phyloP scores from a whole-genome alignment of 2,329 filamentous ascomycete species.

The Aureobasidium sp. region DNA sequence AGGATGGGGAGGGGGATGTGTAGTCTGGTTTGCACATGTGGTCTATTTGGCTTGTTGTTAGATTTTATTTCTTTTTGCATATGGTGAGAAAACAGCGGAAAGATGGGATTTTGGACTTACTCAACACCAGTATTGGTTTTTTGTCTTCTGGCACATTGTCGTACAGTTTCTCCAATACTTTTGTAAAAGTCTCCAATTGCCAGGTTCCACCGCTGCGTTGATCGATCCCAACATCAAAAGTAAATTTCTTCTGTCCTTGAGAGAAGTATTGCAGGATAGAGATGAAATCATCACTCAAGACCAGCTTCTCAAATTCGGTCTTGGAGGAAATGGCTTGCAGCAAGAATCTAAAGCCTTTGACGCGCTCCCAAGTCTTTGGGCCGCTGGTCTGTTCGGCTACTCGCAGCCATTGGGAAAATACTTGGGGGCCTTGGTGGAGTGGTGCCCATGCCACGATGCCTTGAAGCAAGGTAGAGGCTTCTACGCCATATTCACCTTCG shows the following conservation, averaged over 20 bases:
- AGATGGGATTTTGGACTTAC: slow-evolving; percentile 35
- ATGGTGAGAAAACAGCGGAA: too few relatives aligned
- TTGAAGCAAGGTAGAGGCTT: slow-evolving; percentile 51
- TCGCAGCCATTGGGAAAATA: slow-evolving; percentile 59
- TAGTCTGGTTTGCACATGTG: slow-evolving; percentile 87
- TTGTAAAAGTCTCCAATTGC: slow-evolving; percentile 39
- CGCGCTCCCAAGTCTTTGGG: slow-evolving; percentile 52
- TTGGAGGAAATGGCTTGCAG: slow-evolving; percentile 51
- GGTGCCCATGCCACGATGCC: slow-evolving; percentile 85
- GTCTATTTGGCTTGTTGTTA: too few relatives aligned
- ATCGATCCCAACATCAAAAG: slow-evolving; percentile 82
- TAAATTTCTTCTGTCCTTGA: slow-evolving; percentile 51
- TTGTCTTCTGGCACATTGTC: slow-evolving; percentile 52
- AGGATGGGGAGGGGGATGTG: slow-evolving; percentile 38
- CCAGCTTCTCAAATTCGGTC: slow-evolving; percentile 30
- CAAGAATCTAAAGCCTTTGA: slow-evolving; percentile 77
- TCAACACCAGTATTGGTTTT: slow-evolving; percentile 62
- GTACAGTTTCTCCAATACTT: slow-evolving; percentile 46
- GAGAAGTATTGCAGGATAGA: slow-evolving; percentile 53
- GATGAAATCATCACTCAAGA: slow-evolving; percentile 30
- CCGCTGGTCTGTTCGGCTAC: slow-evolving; percentile 56
- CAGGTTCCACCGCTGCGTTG: slow-evolving; percentile 66
- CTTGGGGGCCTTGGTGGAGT: slow-evolving; percentile 55
- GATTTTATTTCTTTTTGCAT: background rate
- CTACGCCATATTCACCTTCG: slow-evolving; percentile 35